Base-by-base conservation (phyloP, 106 monocot species). In the Ottelia alismoides region DNA sequence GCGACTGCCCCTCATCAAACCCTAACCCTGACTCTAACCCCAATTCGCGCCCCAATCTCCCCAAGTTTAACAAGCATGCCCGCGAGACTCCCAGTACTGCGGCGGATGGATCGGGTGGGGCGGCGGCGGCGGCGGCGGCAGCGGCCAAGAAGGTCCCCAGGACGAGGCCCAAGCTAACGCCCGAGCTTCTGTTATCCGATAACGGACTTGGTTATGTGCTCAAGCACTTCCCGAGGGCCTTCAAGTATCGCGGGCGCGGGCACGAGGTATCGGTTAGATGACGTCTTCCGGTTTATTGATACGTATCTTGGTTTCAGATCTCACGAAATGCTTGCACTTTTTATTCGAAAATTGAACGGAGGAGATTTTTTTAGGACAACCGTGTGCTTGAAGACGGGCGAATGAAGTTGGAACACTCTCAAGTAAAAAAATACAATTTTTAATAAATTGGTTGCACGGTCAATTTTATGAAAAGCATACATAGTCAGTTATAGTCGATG, bases 201-300 rank as follows among this genome's bases (percentile, higher is more conserved):
- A 72, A 81, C 10, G 94, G 94, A 17, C 81, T 96, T 31, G 94
- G 94, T 23, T 96, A 82, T 66, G 72, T 89, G 18, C 84, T 96
- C 58, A 76, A 77, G 27, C 88, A 96, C 64, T 96, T 96, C 49
- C 88, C 94, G 10, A 52, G 65, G 0, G 25, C 72, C 7, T 88
- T 88, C 74, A 96, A 84, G 71, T 79, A 74, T 74, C 88, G 51
- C 49, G 94, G 88, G 28, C 88, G 81, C 35, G 85, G 88, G 19
- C 94, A 85, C 40, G 94, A 96, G 85, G 94, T 89, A 57, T 63
- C 17, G 11, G 6, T 26, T 47, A 44, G 45, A 32, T 32, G 20
- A 0, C 1, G 1, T 55, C n/a, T n/a, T n/a, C n/a, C 40, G 40
- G 40, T 16, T 60, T 25, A 43, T 43, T 43, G 40, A 43, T 16